Conservation (phyloP, 805 yeast species). For the Wickerhamomyces kurtzmanii region DNA sequence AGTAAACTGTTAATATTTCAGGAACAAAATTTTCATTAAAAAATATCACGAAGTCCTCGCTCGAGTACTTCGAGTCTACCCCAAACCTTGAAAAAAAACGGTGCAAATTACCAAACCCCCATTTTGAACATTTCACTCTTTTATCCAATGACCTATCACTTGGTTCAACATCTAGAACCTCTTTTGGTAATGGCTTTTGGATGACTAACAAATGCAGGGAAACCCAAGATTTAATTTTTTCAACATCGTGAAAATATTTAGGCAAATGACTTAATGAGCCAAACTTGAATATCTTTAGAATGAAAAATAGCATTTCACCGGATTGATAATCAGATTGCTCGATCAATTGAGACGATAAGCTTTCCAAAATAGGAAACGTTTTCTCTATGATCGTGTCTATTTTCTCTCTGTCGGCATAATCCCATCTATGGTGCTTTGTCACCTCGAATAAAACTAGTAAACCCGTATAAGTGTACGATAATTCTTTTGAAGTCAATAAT, state of each 20-base stretch:
- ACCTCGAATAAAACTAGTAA: slow-evolving; percentile 46
- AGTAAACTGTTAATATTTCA: slow-evolving; percentile 52
- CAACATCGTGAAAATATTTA: slow-evolving; percentile 27
- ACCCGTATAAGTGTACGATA: slow-evolving; percentile 39
- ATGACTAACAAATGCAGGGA: slow-evolving; percentile 53
- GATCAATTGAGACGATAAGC: slow-evolving; percentile 33
- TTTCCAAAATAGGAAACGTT: slow-evolving; percentile 48
- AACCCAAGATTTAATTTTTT: slow-evolving; percentile 46
- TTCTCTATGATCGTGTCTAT: slow-evolving; percentile 36
- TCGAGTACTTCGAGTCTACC: slow-evolving; percentile 21
- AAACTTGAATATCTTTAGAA: slow-evolving; percentile 59
- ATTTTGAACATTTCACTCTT: slow-evolving; percentile 71
- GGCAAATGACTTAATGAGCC: slow-evolving; percentile 53
- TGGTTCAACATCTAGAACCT: slow-evolving; percentile 35
- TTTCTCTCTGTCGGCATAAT: slow-evolving; percentile 35
- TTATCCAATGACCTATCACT: slow-evolving; percentile 35
- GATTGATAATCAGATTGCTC: slow-evolving; percentile 21
- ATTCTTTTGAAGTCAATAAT: slow-evolving; percentile 25
- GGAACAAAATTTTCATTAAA: slow-evolving; percentile 58
- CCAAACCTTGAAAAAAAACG: slow-evolving; percentile 59
- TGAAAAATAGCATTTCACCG: slow-evolving; percentile 43
- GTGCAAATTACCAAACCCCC: slow-evolving; percentile 77
- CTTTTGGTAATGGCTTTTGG: slow-evolving; percentile 43
- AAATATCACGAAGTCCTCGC: slow-evolving; percentile 42
- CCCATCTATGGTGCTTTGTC: slow-evolving; percentile 46